Evolutionary conservation across 164 flowering plant genomes (phyloP), one percentile per base, ranked within the genome.

Genomic region (Chimonanthus praecox): DNA sequence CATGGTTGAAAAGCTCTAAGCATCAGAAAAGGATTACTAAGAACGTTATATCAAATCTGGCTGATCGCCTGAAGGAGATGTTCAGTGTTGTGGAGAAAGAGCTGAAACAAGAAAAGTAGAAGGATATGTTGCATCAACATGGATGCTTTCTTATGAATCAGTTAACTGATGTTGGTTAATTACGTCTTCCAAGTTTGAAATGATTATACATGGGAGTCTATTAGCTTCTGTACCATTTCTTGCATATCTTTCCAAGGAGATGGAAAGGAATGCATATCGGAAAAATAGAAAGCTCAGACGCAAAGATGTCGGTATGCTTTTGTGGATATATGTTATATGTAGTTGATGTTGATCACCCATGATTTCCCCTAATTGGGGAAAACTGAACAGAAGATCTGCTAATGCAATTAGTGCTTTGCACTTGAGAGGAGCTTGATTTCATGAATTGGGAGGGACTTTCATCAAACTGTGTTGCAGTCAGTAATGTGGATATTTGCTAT

Each of bases 1-100:
- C 86, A 13, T 92, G 99, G 99, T 80, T 89, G 73, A 95, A 95
- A 82, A 84, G 87, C 85, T 85, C 92, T 20, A 83, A 77, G 80
- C 87, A 92, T 75, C 90, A 89, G 83, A 95, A 90, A 78, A 88
- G 89, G 83, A 87, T 89, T 63, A 79, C 91, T 21, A 88, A 84
- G 77, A 95, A 92, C 79, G 86, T 92, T 33, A 68, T 80, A 11
- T 70, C 80, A 50, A 92, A 82, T 82, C 84, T 95, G 66, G 85
- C 84, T 58, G 91, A 87, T 18, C 93, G 92, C 44, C 72, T 95
- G 71, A 90, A 84, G 81, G 78, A 81, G 72, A 89, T 83, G 80
- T 87, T 87, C 49, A 74, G 80, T 70, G 73, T 74, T 47, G 75
- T 86, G 51, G 97, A 91, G 79, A 92, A 87, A 84, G 99, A 92